phyloP scores from a whole-genome alignment of 768 basidiomycete genomes.

The Chalciporus sphaerocephalus region DNA sequence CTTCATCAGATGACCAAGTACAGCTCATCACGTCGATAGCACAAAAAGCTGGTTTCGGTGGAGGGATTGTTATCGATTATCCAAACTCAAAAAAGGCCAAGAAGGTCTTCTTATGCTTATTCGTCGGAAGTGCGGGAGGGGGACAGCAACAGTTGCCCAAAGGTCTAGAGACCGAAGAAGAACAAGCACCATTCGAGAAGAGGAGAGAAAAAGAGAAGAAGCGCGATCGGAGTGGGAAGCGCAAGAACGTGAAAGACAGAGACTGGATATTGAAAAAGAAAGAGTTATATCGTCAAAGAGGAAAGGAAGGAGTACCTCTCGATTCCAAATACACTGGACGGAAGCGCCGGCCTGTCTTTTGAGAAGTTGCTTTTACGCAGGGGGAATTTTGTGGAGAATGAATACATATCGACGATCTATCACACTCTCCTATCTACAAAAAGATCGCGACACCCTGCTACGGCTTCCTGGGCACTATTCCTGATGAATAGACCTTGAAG shows the following conservation, averaged over 20 bases:
- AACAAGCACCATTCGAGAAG: constrained; percentile 67
- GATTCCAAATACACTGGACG: constrained; percentile 93
- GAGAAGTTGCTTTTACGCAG: constrained; percentile 21
- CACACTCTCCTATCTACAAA: constrained; percentile 30
- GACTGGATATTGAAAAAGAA: constrained; percentile 98
- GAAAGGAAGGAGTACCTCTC: constrained; percentile 78
- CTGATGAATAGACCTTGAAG: constrained; percentile 95
- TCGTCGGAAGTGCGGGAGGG: constrained; percentile 73
- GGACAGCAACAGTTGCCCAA: constrained; percentile 61
- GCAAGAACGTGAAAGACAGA: constrained; percentile 67
- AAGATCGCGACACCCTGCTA: constrained; percentile 46
- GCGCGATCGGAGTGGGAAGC: constrained; percentile 59
- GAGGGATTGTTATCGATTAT: constrained; percentile 94
- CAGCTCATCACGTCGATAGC: constrained; percentile 91
- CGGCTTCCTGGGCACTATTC: constrained; percentile 52
- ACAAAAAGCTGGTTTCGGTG: constrained; percentile 93
- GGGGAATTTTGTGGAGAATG: constrained; percentile 4
- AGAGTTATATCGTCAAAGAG: constrained; percentile 84
- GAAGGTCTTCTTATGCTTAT: constrained; percentile 92
- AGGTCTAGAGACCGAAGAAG: constrained; percentile 70
- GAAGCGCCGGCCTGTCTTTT: constrained; percentile 79
- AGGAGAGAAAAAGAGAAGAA: constrained; percentile 64
- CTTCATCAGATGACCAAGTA: constrained; percentile 94
- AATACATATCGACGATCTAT: constrained; percentile 13
- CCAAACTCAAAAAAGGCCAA: constrained; percentile 94